Evolutionary conservation across 345 rosid species (phyloP).

Genomic region (Rubroshorea leprosula): DNA sequence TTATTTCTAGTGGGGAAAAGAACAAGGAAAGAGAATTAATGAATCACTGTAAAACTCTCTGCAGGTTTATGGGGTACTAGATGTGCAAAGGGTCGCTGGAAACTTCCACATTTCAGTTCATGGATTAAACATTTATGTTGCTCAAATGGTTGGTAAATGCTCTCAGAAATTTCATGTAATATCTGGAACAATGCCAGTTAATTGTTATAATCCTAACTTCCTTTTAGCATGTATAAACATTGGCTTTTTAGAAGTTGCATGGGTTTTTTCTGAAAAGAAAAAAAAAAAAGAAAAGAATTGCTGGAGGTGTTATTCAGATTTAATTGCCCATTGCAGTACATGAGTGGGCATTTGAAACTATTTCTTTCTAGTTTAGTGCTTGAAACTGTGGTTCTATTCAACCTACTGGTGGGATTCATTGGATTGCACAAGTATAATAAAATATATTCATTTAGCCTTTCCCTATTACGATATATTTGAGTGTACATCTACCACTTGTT

Average conservation of each 20-base stretch:
- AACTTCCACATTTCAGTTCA: slow-evolving; percentile 98
- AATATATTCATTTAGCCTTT: no score
- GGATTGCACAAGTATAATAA: no score
- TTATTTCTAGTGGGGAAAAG: neutral
- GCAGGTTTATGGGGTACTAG: slow-evolving; percentile 88
- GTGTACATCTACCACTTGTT: no score
- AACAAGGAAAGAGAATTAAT: slow-evolving; percentile 13
- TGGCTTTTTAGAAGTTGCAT: no score
- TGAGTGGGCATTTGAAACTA: neutral
- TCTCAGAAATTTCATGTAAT: neutral
- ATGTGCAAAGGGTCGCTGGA: slow-evolving; percentile 99
- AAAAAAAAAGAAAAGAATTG: no score
- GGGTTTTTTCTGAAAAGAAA: no score
- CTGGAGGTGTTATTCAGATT: neutral
- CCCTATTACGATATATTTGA: no score
- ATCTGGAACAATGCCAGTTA: neutral
- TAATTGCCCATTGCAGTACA: neutral
- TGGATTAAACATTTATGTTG: slow-evolving; percentile 87
- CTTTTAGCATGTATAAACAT: neutral
- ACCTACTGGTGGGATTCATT: no score
- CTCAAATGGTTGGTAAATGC: slow-evolving; percentile 69
- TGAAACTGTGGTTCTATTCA: neutral
- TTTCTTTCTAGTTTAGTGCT: neutral
- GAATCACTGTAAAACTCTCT: slow-evolving; percentile 14
- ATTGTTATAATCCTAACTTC: neutral